Percentiles rank a stretch among this genome's conserved stretches.
Evolutionary conservation across 345 rosid species (phyloP).

Genomic region (Lepidium sativum): DNA sequence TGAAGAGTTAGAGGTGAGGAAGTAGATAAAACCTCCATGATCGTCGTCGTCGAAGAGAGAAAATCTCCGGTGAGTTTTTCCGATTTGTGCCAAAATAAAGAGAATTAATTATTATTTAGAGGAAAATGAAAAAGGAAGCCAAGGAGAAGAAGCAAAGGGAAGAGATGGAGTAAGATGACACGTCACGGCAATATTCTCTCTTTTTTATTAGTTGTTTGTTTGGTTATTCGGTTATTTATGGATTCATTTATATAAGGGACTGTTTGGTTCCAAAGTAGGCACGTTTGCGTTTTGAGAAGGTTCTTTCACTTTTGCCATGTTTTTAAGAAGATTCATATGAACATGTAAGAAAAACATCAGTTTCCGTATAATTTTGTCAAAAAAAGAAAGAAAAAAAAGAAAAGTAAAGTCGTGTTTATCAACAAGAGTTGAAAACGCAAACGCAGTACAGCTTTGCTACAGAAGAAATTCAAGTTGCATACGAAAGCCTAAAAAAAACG

Average conservation of each 20-base stretch:
- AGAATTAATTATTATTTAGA: not conserved
- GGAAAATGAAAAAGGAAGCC: slow-evolving; percentile 13
- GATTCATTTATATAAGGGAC: not conserved
- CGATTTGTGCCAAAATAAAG: slow-evolving; percentile 1
- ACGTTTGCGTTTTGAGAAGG: slow-evolving; percentile 20
- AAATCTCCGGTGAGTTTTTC: slow-evolving; percentile 1
- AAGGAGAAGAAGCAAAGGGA: slow-evolving; percentile 30
- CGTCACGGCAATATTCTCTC: slow-evolving; percentile 30
- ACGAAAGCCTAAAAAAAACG: slow-evolving; percentile 19
- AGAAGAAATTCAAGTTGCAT: slow-evolving; percentile 21
- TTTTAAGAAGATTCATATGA: not conserved
- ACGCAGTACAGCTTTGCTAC: not conserved
- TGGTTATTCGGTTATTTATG: not conserved
- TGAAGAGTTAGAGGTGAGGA: slow-evolving; percentile 49
- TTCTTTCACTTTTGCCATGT: slow-evolving; percentile 2
- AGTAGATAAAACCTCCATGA: slow-evolving; percentile 54
- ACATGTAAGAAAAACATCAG: not conserved
- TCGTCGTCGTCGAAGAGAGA: not conserved
- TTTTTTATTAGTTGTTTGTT: not conserved
- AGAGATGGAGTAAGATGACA: slow-evolving; percentile 31
- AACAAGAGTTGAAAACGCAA: not conserved
- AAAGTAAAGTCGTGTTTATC: not conserved
- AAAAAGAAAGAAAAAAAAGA: not conserved
- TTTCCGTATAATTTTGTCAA: not conserved
- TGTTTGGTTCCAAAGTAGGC: slow-evolving; percentile 3